A percentile compares a stretch with the other conserved stretches of the same genome.
These are phyloP conservation scores for Termitomyces sp. DNA, from an alignment of 768 basidiomycete genomes.

Conservation along the genomic window DNA sequence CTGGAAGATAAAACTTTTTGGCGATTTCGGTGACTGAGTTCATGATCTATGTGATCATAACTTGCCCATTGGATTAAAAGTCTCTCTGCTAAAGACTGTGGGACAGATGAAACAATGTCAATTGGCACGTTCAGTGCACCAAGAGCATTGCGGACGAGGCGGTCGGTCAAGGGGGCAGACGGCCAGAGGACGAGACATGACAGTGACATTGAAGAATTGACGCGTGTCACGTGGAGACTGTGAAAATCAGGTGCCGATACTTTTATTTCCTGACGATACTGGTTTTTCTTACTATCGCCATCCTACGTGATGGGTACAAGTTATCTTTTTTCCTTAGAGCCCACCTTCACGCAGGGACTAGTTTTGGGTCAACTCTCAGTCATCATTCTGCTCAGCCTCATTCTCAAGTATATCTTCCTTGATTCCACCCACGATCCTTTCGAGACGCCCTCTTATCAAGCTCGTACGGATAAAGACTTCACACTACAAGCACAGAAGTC, in stretches of 20 bases:
- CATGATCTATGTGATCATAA: constrained; percentile 84
- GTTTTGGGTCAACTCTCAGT: constrained; percentile 91
- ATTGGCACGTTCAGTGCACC: constrained; percentile 18
- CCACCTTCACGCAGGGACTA: constrained; percentile 94
- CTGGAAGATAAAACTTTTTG: constrained; percentile 63
- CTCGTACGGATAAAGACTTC: constrained; percentile 45
- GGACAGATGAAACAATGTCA: constrained; percentile 16
- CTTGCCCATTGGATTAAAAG: constrained; percentile 74
- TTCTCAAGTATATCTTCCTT: constrained; percentile 95
- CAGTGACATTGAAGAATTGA: constrained; percentile 1
- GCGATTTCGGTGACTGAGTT: constrained; percentile 51
- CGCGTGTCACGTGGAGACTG: constrained; percentile 2
- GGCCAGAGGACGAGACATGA: constrained; percentile 39
- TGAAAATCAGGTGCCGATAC: constrained; percentile 7
- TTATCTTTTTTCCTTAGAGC: constrained; percentile 70
- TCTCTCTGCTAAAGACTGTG: constrained; percentile 6
- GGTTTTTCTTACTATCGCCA: neutral
- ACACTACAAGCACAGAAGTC: constrained; percentile 32
- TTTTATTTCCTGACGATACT: neutral
- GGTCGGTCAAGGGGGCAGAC: constrained; percentile 40
- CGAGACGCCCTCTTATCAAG: constrained; percentile 55
- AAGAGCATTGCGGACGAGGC: constrained; percentile 40
- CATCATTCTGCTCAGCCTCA: constrained; percentile 63
- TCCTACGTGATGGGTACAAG: constrained; percentile 39
- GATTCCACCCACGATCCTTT: constrained; percentile 62